A percentile compares a stretch with the other conserved stretches of the same genome.
These are phyloP conservation scores for Cardamine occulta DNA, from an alignment of 345 rosid species.

Conservation along the genomic window DNA sequence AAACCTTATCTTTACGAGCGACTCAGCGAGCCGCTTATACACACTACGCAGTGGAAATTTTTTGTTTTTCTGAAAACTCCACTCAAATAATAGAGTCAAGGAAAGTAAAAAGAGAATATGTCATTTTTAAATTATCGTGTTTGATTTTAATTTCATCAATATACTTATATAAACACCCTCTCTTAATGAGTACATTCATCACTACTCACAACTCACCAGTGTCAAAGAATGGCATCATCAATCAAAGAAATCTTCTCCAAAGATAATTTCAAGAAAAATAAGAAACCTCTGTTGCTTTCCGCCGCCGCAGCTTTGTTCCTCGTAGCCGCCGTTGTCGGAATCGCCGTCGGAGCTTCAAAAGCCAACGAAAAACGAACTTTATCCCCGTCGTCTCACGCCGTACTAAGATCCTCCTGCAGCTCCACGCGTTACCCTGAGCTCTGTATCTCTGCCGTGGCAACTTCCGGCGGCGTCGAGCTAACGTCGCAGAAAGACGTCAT, in stretches of 20 bases:
- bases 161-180: conserved; percentile 30
- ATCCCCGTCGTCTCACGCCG: conserved; percentile 55
- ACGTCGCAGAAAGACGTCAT: conserved; percentile 63
- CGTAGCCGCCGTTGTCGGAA: conserved; percentile 36
- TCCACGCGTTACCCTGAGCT: conserved; percentile 67
- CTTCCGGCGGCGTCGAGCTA: conserved; percentile 39
- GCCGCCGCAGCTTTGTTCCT: conserved; percentile 30
- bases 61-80: conserved; percentile 4
- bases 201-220: conserved; percentile 28
- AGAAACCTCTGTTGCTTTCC: conserved; percentile 34
- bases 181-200: conserved; percentile 32
- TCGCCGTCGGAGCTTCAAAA: conserved; percentile 41
- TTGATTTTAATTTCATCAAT: conserved; percentile 19
- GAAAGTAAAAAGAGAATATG: conserved; percentile 18
- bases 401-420: conserved; percentile 68
- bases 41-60: conserved; percentile 19
- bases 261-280: conserved; percentile 34
- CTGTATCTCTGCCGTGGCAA: conserved; percentile 68
- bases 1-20: conserved; percentile 32
- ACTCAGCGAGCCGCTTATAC: no score
- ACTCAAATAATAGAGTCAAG: conserved; percentile 35
- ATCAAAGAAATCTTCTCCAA: conserved; percentile 36
- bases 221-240: conserved; percentile 33
- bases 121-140: conserved; percentile 6
- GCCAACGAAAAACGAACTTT: conserved; percentile 26